Evolutionary conservation across 2,329 filamentous ascomycete genomes (phyloP).

Genomic region (Sordariomycetes sp.): DNA sequence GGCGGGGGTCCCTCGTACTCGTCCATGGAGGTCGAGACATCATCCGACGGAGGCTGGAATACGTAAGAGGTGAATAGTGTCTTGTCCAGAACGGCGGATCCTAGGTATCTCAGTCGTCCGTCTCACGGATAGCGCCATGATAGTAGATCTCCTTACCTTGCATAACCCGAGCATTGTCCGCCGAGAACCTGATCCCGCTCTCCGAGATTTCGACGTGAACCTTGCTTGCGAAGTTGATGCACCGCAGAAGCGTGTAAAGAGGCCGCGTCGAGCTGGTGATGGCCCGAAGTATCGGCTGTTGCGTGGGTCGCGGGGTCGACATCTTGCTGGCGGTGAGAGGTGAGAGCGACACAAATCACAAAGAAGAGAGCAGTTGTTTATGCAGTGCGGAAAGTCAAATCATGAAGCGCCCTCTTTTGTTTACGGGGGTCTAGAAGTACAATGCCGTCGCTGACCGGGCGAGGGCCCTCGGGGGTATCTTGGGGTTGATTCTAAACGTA

Average conservation of each 20-base stretch:
- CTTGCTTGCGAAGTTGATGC: conserved; percentile 45
- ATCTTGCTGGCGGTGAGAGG: neutral
- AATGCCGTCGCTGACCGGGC: conserved; percentile 10
- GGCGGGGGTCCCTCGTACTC: conserved; percentile 21
- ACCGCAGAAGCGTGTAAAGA: conserved; percentile 49
- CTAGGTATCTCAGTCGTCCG: conserved; percentile 10
- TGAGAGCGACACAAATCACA: conserved; percentile 3
- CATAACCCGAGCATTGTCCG: conserved; percentile 80
- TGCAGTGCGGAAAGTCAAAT: conserved; percentile 9
- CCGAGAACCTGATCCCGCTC: conserved; percentile 76
- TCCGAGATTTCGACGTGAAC: conserved; percentile 61
- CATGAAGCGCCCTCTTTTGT: conserved; percentile 8
- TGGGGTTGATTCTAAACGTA: conserved; percentile 56
- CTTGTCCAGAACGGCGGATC: conserved; percentile 68
- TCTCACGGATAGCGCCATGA: neutral
- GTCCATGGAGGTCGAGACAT: conserved; percentile 11
- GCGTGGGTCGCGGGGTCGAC: conserved; percentile 9
- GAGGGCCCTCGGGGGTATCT: conserved; percentile 29
- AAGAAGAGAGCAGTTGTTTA: conserved; percentile 10
- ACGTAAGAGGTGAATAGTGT: conserved; percentile 77
- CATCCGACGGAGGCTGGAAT: conserved; percentile 36
- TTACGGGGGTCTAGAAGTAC: conserved; percentile 4
- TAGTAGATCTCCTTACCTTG: conserved; percentile 52
- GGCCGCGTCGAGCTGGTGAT: conserved; percentile 68
- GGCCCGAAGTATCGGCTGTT: conserved; percentile 52